Base-by-base conservation (phyloP, 805 yeast species). In the Yamadazyma sp. region DNA sequence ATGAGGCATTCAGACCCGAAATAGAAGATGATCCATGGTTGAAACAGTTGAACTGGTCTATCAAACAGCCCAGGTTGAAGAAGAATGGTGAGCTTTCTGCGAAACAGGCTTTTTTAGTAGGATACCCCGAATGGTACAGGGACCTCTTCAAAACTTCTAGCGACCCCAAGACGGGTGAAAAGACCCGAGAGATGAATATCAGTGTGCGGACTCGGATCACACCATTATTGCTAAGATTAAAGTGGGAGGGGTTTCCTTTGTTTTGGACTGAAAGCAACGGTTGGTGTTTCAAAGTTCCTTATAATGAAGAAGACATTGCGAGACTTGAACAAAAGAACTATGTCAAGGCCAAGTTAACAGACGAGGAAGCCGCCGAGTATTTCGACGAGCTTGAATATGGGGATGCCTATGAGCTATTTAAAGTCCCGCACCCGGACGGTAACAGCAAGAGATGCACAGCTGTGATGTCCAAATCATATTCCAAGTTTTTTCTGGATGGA, bases 41-140 rank as follows among this genome's bases (percentile, higher is more conserved):
- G 26, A 68, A 72, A 2, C 99, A 95, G 58, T 66, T 93, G 40
- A 88, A 93, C 57, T 93, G 99, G 99, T 74, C 79, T 0, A 64
- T 82, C 2, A 69, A 68, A 21, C 82, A 84, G 1, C 56, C 73
- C 0, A 72, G 78, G 36, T 46, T 78, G 28, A 85, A 82, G 10
- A 87, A 87, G 53, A 69, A 75, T 25, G 95, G 93, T 2, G 63
- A 61, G 3, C 85, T 87, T 1, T 72, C 66, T 16, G 84, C 86
- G 38, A 78, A 75, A 17, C 95, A 87, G 57, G 71, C 73, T 1
- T 88, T 77, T 49, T 54, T 87, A 32, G 95, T 95, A 0, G 98
- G 96, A 0, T 87, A 73, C 50, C 99, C 99, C 0, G 83, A 83
- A 47, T 93, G 99, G 99, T 95, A 86, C 58, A 76, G 84, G 42